Base-by-base conservation (phyloP, 352 stramenopile species). In the Phytophthora cryptogea region DNA sequence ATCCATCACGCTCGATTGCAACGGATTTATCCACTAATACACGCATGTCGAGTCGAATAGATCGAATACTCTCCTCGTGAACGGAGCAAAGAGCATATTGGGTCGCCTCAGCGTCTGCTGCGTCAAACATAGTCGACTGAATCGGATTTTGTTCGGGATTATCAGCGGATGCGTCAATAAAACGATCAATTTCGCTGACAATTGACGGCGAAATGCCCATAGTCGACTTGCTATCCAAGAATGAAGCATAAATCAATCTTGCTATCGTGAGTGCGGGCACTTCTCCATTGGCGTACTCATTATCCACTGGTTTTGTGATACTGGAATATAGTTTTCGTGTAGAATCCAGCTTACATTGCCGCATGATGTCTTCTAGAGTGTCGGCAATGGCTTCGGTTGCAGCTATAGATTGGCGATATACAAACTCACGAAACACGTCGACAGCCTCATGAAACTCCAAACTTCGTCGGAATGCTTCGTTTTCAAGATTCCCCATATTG, bases 381-480 rank as follows among this genome's bases (percentile, higher is more conserved):
- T 51, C 46, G 13, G 1, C 13, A n/a, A 35, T 51, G 8, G 9
- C 7, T 5, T 48, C 41, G 8, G 26, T 20, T 20, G 8, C n/a
- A 27, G 8, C 13, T 8, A 32, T 30, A 4, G 20, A n/a, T 20
- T 47, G 47, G 5, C 36, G 30, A 13, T 63, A 69, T 1, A 59
- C 45, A 45, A 63, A 69, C 14, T 79, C 76, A 14, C 65, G 55
- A 26, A 82, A 89, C 14, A 79, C 64, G 50, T 79, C 75, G 2
- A 89, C 67, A 7, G 75, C 68, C 10, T 87, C 76, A 36, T 89
- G 79, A 35, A 89, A 83, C 41, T 80, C 76, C n/a, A 71, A 49
- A 16, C 61, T 77, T 31, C 39, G 54, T 42, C 26, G 26, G 28
- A 83, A 71, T 14, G 41, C 39, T 16, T 73, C 62, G 31, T 57